Percentiles rank a stretch among this genome's conserved stretches.
Evolutionary conservation across 176 grass and related monocot genomes (phyloP).

Genomic region (Eleusine coracana): DNA sequence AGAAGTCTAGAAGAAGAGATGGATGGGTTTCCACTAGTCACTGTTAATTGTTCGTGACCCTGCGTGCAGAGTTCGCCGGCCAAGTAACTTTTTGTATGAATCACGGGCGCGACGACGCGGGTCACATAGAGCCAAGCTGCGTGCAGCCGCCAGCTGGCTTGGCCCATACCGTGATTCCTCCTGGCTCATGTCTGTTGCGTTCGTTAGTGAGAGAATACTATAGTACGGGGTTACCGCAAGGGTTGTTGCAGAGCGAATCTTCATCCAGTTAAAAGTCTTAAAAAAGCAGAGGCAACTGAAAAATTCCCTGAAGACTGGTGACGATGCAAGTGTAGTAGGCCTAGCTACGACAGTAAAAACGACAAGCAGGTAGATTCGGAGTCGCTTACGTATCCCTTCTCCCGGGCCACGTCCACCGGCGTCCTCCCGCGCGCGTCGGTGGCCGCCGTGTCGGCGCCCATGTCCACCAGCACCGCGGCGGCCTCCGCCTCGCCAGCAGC

Average conservation of each 20-base stretch:
- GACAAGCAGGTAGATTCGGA: constrained; percentile 15
- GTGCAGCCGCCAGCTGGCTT: constrained; percentile 20
- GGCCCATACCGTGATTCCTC: background rate
- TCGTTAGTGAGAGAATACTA: constrained; percentile 8
- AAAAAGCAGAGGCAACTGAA: background rate
- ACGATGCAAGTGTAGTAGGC: too few species aligned
- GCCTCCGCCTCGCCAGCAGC: constrained; percentile 57
- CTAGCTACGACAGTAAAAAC: constrained; percentile 29
- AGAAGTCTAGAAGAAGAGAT: background rate
- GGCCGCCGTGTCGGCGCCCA: constrained; percentile 59
- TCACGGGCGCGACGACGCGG: constrained; percentile 35
- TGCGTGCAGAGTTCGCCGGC: too few species aligned
- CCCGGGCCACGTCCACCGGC: constrained; percentile 65
- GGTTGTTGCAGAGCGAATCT: background rate
- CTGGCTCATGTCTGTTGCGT: constrained; percentile 6
- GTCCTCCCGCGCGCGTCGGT: constrained; percentile 54
- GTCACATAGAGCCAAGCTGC: constrained; percentile 33
- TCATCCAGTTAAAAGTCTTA: constrained; percentile 12
- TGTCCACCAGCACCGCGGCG: constrained; percentile 63
- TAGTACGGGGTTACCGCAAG: background rate
- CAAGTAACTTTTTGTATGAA: too few species aligned
- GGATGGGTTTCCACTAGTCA: background rate
- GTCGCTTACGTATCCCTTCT: constrained; percentile 81
- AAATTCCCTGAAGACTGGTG: background rate
- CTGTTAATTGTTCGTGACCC: background rate